Conservation (phyloP, 2,329 filamentous ascomycete species). For the Cyphellophora europaea region DNA sequence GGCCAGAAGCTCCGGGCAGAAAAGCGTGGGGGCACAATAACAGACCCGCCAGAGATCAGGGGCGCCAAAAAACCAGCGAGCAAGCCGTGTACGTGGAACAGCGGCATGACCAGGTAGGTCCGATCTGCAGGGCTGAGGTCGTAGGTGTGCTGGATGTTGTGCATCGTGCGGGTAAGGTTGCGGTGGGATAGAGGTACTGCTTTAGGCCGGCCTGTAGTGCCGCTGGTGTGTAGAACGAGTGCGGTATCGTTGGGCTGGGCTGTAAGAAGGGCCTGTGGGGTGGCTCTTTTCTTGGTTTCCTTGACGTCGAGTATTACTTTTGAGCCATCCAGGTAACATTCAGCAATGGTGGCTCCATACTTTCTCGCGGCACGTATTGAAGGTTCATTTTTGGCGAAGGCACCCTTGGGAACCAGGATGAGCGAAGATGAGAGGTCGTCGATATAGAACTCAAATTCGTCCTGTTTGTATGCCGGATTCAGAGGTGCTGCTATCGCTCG, state of each 20-base stretch:
- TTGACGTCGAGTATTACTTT: conserved; percentile 72
- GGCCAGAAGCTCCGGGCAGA: conserved; percentile 75
- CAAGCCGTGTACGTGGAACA: conserved; percentile 86
- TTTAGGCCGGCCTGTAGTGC: conserved; percentile 77
- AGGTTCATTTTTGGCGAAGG: conserved; percentile 55
- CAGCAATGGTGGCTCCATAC: conserved; percentile 75
- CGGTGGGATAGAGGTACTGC: conserved; percentile 63
- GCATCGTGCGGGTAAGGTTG: conserved; percentile 74
- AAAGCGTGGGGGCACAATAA: conserved; percentile 70
- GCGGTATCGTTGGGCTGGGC: conserved; percentile 71
- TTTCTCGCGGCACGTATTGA: conserved; percentile 69
- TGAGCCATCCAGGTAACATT: conserved; percentile 67
- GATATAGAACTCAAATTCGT: conserved; percentile 87
- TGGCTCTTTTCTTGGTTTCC: conserved; percentile 59
- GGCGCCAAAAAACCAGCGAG: conserved; percentile 74
- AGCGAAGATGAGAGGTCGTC: conserved; percentile 74
- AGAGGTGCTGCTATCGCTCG: conserved; percentile 75
- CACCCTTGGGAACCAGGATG: conserved; percentile 64
- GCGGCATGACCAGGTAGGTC: conserved; percentile 80
- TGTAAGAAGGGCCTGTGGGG: conserved; percentile 36
- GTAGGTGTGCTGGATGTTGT: conserved; percentile 73
- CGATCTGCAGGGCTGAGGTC: conserved; percentile 60
- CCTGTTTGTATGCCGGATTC: conserved; percentile 81
- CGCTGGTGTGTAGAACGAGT: conserved; percentile 73
- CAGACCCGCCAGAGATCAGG: conserved; percentile 64